Conservation (phyloP, 331 rosid genomes). For the Stylosanthes scabra region DNA sequence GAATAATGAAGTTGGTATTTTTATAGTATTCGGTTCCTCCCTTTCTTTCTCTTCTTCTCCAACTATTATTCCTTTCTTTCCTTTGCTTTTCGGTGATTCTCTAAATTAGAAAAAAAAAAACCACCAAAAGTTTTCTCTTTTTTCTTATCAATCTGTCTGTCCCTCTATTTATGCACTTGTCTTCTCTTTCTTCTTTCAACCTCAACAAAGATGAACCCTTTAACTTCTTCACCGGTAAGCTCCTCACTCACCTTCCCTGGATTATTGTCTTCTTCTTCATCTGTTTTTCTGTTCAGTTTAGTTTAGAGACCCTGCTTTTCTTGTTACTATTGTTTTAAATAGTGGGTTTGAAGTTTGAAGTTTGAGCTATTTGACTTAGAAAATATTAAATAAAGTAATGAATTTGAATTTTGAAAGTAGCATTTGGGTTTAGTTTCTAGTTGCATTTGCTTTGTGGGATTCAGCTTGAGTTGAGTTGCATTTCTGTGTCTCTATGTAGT, state of each 20-base stretch:
- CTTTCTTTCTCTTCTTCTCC: conserved; percentile 42
- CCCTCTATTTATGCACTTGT: conserved; percentile 4
- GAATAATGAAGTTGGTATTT: background rate
- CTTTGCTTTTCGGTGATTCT: conserved; percentile 36
- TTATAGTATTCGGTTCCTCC: background rate
- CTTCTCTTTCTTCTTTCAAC: conserved; percentile 25
- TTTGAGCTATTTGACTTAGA: background rate
- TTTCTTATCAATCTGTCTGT: background rate
- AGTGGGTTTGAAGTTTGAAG: too few species aligned
- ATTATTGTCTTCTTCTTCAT: background rate
- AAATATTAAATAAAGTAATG: background rate
- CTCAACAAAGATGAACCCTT: conserved; percentile 44
- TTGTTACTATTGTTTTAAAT: background rate
- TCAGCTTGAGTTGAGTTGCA: background rate
- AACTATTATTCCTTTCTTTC: conserved; percentile 37
- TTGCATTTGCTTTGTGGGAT: background rate
- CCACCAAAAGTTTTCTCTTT: background rate
- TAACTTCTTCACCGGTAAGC: conserved; percentile 50
- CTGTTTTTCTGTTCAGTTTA: background rate
- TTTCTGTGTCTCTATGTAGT: background rate
- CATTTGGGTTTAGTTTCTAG: background rate
- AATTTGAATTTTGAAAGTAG: background rate
- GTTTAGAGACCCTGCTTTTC: background rate
- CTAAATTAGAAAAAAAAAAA: background rate
- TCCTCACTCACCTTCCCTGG: background rate